A percentile compares a stretch with the other conserved stretches of the same genome.
These are phyloP conservation scores for Talaromyces islandicus DNA, from an alignment of 2,329 filamentous ascomycete species.

Conservation along the genomic window DNA sequence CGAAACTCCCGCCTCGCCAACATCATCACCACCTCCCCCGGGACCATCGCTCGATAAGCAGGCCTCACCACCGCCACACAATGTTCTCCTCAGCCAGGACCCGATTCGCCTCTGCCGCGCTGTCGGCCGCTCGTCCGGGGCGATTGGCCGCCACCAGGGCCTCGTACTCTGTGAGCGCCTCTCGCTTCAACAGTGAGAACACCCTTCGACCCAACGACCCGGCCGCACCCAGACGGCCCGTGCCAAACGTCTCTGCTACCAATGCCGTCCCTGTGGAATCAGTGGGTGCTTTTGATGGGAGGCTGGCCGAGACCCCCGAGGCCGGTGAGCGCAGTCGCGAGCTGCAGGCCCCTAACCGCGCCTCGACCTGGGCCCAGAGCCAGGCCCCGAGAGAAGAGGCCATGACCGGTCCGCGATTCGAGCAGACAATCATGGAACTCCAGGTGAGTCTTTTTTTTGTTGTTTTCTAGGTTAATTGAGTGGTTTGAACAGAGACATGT, in stretches of 20 bases:
- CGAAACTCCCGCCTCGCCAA: conserved; percentile 19
- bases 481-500: not conserved
- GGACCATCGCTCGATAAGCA: not conserved
- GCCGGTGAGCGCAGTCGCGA: conserved; percentile 52
- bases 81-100: conserved; percentile 42
- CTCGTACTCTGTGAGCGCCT: conserved; percentile 39
- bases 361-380: conserved; percentile 73
- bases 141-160: conserved; percentile 19
- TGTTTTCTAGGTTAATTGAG: not conserved
- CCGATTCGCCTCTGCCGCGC: conserved; percentile 35
- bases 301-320: conserved; percentile 49
- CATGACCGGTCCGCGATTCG: conserved; percentile 92
- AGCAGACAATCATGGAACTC: conserved; percentile 88
- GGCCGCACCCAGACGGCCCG: no score
- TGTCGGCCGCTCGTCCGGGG: conserved; percentile 29
- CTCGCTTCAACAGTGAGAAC: conserved; percentile 34
- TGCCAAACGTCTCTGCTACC: no score
- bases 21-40: conserved; percentile 11
- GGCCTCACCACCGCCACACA: conserved; percentile 17
- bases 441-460: conserved; percentile 59
- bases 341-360: conserved; percentile 81
- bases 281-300: conserved; percentile 39
- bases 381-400: conserved; percentile 75
- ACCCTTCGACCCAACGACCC: conserved; percentile 52
- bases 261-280: conserved; percentile 52